Conservation (phyloP, 768 basidiomycete genomes). For the Obba rivulosa region DNA sequence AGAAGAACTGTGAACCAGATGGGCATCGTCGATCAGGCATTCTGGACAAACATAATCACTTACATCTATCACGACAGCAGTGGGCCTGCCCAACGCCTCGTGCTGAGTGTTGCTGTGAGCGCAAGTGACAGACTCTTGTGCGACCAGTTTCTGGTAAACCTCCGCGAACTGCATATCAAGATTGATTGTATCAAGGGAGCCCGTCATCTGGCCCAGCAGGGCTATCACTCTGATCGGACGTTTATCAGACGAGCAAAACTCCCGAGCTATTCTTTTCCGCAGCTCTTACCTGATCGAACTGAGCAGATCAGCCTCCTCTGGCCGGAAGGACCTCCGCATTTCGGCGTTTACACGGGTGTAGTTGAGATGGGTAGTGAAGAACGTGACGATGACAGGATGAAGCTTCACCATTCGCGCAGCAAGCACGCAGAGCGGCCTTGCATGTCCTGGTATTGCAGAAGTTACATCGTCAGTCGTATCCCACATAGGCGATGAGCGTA, state of each 20-base stretch:
- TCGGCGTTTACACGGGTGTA: slow-evolving; percentile 6
- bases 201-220: background rate
- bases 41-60: too few relatives aligned
- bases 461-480: too few relatives aligned
- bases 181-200: background rate
- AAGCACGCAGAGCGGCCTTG: slow-evolving; percentile 8
- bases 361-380: slow-evolving; percentile 4
- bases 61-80: slow-evolving; percentile 14
- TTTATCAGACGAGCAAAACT: background rate
- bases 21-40: too few relatives aligned
- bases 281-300: slow-evolving; percentile 5
- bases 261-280: background rate
- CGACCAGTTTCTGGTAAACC: slow-evolving; percentile 7
- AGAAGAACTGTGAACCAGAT: slow-evolving; percentile 14
- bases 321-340: slow-evolving; percentile 4
- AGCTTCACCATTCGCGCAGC: slow-evolving; percentile 10
- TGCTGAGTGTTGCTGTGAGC: background rate
- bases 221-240: slow-evolving; percentile 5
- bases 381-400: slow-evolving; percentile 4
- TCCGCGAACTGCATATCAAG: slow-evolving; percentile 6
- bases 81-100: slow-evolving; percentile 3
- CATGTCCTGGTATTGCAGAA: slow-evolving; percentile 5
- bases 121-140: slow-evolving; percentile 3
- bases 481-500: background rate
- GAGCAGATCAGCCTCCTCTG: background rate